phyloP scores from a whole-genome alignment of 2,329 filamentous ascomycete species.

The Kalmusia sp. region DNA sequence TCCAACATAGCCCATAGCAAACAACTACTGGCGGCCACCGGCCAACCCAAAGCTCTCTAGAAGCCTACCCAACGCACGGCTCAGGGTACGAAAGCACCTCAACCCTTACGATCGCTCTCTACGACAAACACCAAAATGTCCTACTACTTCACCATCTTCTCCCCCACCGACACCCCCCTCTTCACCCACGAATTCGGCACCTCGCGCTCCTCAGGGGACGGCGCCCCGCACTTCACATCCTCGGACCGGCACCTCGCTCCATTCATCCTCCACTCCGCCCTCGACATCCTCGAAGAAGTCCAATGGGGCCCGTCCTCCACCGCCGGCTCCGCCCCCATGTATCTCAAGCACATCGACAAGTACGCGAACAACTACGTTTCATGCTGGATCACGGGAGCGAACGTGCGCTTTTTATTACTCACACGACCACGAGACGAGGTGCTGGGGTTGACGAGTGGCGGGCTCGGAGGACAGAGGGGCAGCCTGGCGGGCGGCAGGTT shows the following conservation, averaged over 20 bases:
- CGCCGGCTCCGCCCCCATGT: slow-evolving; percentile 63
- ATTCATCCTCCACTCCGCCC: slow-evolving; percentile 91
- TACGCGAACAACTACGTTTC: slow-evolving; percentile 97
- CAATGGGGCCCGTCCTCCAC: slow-evolving; percentile 73
- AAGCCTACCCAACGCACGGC: too few relatives aligned
- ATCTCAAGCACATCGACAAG: slow-evolving; percentile 94
- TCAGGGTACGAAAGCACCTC: neutral
- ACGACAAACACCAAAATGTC: slow-evolving; percentile 84
- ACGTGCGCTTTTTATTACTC: slow-evolving; percentile 92
- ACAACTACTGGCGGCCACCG: neutral
- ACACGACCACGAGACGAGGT: slow-evolving; percentile 72
- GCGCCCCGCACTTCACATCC: slow-evolving; percentile 84
- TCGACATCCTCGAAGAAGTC: slow-evolving; percentile 95
- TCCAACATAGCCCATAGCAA: slow-evolving; percentile 1
- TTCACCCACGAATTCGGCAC: slow-evolving; percentile 98
- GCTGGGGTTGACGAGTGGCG: slow-evolving; percentile 26
- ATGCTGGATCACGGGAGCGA: slow-evolving; percentile 90
- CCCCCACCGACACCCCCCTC: slow-evolving; percentile 91
- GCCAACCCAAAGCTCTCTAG: neutral
- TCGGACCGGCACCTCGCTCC: slow-evolving; percentile 94
- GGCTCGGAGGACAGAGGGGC: slow-evolving; percentile 29
- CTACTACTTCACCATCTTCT: slow-evolving; percentile 98
- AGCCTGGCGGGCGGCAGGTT: slow-evolving; percentile 41
- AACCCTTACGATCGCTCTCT: neutral
- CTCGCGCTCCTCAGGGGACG: slow-evolving; percentile 94